A percentile compares a stretch with the other conserved stretches of the same genome.
Conservation (phyloP, 2,329 filamentous ascomycete species). For the Diaporthe citriasiana region DNA sequence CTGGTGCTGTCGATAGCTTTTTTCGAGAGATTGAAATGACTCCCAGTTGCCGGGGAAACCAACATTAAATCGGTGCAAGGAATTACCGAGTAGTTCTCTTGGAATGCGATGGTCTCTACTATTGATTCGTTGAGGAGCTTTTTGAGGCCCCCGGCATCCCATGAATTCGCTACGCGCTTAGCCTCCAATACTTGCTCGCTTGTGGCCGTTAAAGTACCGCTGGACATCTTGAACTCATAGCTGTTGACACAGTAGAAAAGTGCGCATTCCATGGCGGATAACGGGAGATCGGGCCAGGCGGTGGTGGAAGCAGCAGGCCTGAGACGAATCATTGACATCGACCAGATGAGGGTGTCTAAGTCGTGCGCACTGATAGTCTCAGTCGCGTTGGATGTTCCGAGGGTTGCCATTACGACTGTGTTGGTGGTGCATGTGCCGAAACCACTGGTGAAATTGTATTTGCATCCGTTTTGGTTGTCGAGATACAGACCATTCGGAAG, state of each 20-base stretch:
- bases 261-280: constrained; percentile 11
- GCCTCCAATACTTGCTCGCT: not conserved
- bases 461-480: constrained; percentile 10
- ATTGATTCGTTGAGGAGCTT: not conserved
- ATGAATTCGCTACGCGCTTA: not conserved
- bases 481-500: constrained; percentile 26
- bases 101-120: not conserved
- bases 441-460: no score
- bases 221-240: not conserved
- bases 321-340: constrained; percentile 15
- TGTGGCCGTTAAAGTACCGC: not conserved
- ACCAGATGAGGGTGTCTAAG: constrained; percentile 23
- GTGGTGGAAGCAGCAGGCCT: not conserved
- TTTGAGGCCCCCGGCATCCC: not conserved
- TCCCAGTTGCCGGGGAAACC: not conserved
- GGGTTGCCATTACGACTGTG: constrained; percentile 15
- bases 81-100: not conserved
- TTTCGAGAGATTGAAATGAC: not conserved
- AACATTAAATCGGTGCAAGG: not conserved
- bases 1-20: constrained; percentile 8
- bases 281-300: constrained; percentile 18
- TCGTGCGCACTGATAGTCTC: constrained; percentile 9
- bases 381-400: constrained; percentile 14
- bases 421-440: no score
- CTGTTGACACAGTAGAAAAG: constrained; percentile 27